Conservation (phyloP, 2,329 filamentous ascomycete genomes). For the Diaporthe humulicola region DNA sequence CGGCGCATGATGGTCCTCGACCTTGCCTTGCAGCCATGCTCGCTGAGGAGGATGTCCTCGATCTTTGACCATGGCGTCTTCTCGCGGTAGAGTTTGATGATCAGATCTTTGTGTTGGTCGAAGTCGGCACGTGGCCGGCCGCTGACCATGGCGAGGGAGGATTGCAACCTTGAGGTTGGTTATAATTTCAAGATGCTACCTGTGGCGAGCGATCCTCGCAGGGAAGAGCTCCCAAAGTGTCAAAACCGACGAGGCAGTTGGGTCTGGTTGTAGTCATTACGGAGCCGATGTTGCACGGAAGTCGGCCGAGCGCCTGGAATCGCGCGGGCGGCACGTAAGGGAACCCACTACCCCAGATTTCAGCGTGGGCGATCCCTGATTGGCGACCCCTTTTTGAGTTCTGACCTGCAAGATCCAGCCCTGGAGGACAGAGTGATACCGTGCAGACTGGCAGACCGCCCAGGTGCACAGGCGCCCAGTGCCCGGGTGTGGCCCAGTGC, state of each 20-base stretch:
- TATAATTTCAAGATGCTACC: neutral
- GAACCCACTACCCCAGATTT: conserved; percentile 34
- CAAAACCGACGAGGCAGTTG: neutral
- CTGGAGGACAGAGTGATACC: neutral
- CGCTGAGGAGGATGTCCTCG: neutral
- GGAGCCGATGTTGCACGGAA: conserved; percentile 32
- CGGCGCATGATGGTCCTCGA: conserved; percentile 9
- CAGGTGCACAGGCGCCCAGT: conserved; percentile 6
- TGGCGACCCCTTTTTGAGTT: conserved; percentile 26
- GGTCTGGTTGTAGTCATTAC: neutral
- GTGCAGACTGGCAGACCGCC: neutral
- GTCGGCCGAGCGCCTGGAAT: conserved; percentile 24
- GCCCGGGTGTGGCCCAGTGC: neutral
- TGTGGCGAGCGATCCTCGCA: neutral
- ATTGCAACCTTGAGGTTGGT: neutral
- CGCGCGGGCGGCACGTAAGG: neutral
- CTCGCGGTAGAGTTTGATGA: conserved; percentile 25
- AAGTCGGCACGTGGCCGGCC: conserved; percentile 10
- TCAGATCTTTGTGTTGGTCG: conserved; percentile 31
- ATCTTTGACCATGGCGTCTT: conserved; percentile 25
- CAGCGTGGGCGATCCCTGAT: conserved; percentile 29
- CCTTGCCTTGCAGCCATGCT: conserved; percentile 9
- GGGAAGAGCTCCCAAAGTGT: neutral
- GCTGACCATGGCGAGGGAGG: neutral
- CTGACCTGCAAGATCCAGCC: conserved; percentile 13